Base-by-base conservation (phyloP, 1,139 yeast species). In the Keqinozyma sinolaborantium region DNA sequence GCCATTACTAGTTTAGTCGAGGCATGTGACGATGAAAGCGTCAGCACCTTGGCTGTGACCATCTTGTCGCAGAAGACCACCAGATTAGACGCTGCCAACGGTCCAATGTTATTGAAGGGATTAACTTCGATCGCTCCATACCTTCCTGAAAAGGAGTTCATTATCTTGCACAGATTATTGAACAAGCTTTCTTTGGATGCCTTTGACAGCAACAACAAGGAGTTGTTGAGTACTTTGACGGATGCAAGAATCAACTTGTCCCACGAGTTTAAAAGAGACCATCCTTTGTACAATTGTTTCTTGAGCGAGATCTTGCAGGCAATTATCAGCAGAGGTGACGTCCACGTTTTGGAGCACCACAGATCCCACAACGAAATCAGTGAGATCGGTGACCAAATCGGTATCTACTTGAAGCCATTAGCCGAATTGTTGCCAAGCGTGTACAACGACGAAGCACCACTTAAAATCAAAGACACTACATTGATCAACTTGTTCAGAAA, bases 251-350 rank as follows among this genome's bases (percentile, higher is more conserved):
- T 63, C 13, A 60, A 60, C 8, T 67, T 86, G 23, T 73, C 95
- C 0, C 53, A 55, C n/a, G 56, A 58, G 5, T 56, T 79, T 23
- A 44, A 48, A n/a, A 51, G 53, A 24, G 45, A 60, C 3, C 58
- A 63, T 28, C 79, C 77, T 4, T 60, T 80, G 25, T 85, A 68
- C 56, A 61, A 57, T 4, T 61, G 73, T 5, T 86, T 82, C 44
- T 62, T 92, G 42, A 70, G 69, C 27, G 92, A 84, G 41, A 56
- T 87, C 16, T 66, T 92, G 36, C 73, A 72, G 21, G 71, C 77
- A 2, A 82, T 88, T 31, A 74, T 86, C 24, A 69, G 83, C 27
- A 79, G 82, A 50, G 97, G 97, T 29, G 96, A 88, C 45, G 86
- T 83, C 14, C 86, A 78, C 43, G 83, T 73, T 32, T 68, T 76